Base-by-base conservation (phyloP, 2,329 filamentous ascomycete genomes). In the Fusarium sp. region DNA sequence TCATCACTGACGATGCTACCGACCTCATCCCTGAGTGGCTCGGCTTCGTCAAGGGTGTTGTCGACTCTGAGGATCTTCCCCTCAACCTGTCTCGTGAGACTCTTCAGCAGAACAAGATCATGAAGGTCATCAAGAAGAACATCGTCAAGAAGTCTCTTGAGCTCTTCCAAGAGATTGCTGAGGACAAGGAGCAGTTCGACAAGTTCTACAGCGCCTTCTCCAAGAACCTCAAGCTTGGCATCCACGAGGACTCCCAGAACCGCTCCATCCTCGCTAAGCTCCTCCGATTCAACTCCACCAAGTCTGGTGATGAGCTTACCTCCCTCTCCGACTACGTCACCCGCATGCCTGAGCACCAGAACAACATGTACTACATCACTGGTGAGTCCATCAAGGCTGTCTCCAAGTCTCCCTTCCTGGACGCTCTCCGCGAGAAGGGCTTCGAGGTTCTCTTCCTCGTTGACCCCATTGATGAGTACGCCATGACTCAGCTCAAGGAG, bases 81-180 rank as follows among this genome's bases (percentile, higher is more conserved):
- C 93, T 99, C 86, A 99, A 99, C 92, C 87, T 99, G 89, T 98
- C 96, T 83, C 96, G 96, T 93, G 96, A 99, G 92, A 98, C 96
- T 67, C 94, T 99, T 57, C 96, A 99, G 89, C 96, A 98, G 91
- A 99, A 98, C 94, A 98, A 98, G 95, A 99, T 99, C 90, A 98
- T 98, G 96, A 98, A 98, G 93, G 96, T 98, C 86, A 98, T 98
- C 91, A 97, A 97, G 92, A 99, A 99, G 95, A 99, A 99, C 93
- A 98, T 99, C 78, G 95, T 99, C 90, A 99, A 98, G 95, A 99
- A 99, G 94, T 94, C 94, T 77, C 94, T 99, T 78, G 96, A 99
- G 90, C 94, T 99, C 85, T 99, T 99, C 93, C 91, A 92, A 82
- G 96, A 99, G 90, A 99, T 99, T 76, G 92, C 96, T 68, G 96